These are phyloP conservation scores for Penicillium manginii DNA, from an alignment of 495 filamentous ascomycete genomes.

Conservation along the genomic window DNA sequence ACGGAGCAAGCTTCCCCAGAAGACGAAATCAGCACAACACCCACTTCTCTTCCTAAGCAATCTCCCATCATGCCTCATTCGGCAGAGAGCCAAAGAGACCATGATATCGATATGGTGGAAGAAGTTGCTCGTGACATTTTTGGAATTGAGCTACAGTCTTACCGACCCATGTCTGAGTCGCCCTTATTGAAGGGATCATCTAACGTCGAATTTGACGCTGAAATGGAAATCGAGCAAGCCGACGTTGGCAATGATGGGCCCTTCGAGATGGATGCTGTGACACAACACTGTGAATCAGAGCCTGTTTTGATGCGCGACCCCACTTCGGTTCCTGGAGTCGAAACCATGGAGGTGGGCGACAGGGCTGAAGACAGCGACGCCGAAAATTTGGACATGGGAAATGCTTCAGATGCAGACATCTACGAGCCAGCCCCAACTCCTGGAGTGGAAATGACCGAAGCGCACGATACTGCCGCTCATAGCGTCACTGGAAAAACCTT, in stretches of 20 bases:
- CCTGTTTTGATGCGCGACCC: no score
- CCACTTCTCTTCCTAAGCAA: neutral
- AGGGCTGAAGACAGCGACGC: no score
- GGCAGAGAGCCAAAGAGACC: conserved; percentile 8
- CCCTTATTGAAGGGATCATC: conserved; percentile 1
- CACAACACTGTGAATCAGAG: no score
- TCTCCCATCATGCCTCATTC: neutral
- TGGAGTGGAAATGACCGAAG: neutral
- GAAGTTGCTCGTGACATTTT: conserved; percentile 35
- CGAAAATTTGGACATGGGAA: no score
- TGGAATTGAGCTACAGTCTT: conserved; percentile 27
- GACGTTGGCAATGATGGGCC: conserved; percentile 9
- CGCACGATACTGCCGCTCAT: neutral
- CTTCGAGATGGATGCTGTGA: conserved; percentile 1
- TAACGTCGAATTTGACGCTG: neutral
- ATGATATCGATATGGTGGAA: conserved; percentile 28
- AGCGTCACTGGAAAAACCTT: neutral
- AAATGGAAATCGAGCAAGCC: conserved; percentile 6
- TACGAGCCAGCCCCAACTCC: conserved; percentile 2
- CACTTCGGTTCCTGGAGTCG: no score
- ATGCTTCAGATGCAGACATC: no score
- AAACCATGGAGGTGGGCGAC: no score
- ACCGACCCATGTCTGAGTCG: conserved; percentile 10
- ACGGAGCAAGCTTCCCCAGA: neutral
- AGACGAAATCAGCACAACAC: neutral